These are phyloP conservation scores for Myotisia sp. DNA, from an alignment of 2,329 filamentous ascomycete species.

Conservation along the genomic window DNA sequence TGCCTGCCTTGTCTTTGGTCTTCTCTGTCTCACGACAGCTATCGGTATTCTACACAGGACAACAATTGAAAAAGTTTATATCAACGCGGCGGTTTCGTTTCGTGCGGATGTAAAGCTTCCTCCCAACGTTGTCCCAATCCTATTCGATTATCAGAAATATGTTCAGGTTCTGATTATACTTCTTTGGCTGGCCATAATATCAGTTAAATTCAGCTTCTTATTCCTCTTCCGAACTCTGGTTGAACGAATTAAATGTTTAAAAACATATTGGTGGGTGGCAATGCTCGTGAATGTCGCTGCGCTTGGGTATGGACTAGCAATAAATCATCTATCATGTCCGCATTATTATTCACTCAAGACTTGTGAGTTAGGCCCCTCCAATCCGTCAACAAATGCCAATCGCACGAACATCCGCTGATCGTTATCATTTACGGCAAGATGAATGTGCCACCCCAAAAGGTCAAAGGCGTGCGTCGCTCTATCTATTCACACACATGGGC, in stretches of 20 bases:
- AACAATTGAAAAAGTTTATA: conserved; percentile 3
- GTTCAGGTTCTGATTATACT: conserved; percentile 1
- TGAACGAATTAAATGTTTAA: neutral
- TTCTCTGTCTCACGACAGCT: neutral
- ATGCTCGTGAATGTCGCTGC: neutral
- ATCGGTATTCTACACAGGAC: neutral
- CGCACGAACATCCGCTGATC: too few species aligned
- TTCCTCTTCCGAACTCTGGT: conserved; percentile 1
- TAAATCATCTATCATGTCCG: conserved; percentile 2
- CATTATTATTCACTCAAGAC: conserved; percentile 3
- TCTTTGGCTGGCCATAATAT: conserved; percentile 2
- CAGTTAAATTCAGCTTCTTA: conserved; percentile 2
- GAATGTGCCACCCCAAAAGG: neutral
- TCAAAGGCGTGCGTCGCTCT: neutral
- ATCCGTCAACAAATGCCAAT: neutral
- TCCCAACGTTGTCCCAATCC: neutral
- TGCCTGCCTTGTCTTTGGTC: neutral
- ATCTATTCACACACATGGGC: conserved; percentile 2
- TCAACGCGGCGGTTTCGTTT: neutral
- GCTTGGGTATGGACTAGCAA: neutral
- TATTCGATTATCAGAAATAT: conserved; percentile 4
- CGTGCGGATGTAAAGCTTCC: neutral
- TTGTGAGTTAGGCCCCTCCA: neutral
- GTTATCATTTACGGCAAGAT: neutral
- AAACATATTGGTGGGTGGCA: conserved; percentile 3